phyloP scores from a whole-genome alignment of 2,329 filamentous ascomycete genomes.

The Trichophyton mentagrophytes region DNA sequence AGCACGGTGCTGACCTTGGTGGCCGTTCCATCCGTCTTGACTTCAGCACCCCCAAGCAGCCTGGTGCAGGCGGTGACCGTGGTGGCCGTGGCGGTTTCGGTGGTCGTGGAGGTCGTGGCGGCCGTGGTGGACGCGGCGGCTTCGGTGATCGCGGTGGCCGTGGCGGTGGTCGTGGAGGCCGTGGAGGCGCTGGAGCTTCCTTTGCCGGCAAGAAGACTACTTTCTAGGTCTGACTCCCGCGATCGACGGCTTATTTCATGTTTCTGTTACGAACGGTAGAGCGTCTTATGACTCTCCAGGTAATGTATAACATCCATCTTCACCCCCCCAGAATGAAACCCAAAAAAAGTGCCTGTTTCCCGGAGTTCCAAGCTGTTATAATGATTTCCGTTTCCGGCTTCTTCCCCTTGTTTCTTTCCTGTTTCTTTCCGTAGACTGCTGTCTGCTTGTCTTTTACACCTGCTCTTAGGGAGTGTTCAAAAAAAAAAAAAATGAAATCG shows the following conservation, averaged over 20 bases:
- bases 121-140: slow-evolving; percentile 41
- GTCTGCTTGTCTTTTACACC: background rate
- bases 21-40: slow-evolving; percentile 71
- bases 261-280: background rate
- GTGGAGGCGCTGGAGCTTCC: slow-evolving; percentile 34
- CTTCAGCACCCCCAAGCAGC: slow-evolving; percentile 57
- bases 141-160: slow-evolving; percentile 31
- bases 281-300: slow-evolving; percentile 4
- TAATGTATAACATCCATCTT: slow-evolving; percentile 10
- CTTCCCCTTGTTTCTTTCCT: background rate
- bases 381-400: background rate
- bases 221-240: slow-evolving; percentile 35
- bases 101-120: slow-evolving; percentile 39
- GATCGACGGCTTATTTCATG: no score
- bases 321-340: background rate
- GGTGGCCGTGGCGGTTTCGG: slow-evolving; percentile 37
- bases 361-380: background rate
- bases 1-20: slow-evolving; percentile 59
- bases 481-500: background rate
- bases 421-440: background rate
- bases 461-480: background rate
- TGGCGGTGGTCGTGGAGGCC: slow-evolving; percentile 40
- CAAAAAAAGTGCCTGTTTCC: slow-evolving; percentile 1
- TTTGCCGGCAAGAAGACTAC: slow-evolving; percentile 72
- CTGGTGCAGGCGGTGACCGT: slow-evolving; percentile 37